Base-by-base conservation (phyloP, 768 basidiomycete genomes). In the Collybia nuda region DNA sequence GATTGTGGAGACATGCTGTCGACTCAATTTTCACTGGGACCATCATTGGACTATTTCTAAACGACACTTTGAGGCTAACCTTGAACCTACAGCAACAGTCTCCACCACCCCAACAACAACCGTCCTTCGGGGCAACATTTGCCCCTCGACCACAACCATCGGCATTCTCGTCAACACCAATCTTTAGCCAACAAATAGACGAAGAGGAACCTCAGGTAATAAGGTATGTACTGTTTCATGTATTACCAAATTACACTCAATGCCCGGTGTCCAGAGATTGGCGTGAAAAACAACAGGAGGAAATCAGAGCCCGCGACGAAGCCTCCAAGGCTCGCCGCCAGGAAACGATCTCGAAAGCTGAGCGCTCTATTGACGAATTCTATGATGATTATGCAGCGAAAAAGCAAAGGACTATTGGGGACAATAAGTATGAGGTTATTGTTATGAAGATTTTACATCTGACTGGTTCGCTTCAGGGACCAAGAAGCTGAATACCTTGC, bases 381-480 rank as follows among this genome's bases (percentile, higher is more conserved):
- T 95, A 95, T 62, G 88, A 90, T 63, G 81, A 87, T 44, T 93
- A 98, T 64, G 81, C 90, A 29, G 76, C 77, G 52, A 90, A 91
- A 76, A 96, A 95, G 71, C 91, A 94, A 72, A 81, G 82, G 65
- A 85, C 85, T 57, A 97, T 99, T 59, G 78, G 88, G 40, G 88
- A 95, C 67, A 99, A 98, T 81, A 98, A 99, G 96, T 97, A 53
- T 59, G 85, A n/a, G n/a, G n/a, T n/a, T n/a, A n/a, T n/a, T n/a
- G n/a, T n/a, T n/a, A n/a, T n/a, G n/a, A n/a, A n/a, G n/a, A n/a
- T n/a, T n/a, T 18, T 17, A 38, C 28, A 43, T 42, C 46, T 55
- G 32, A 40, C 26, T 19, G 29, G 28, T 47, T 53, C 42, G 12
- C 23, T 17, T 37, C 38, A 98, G 96, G 76, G 88, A 97, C 64